Evolutionary conservation across 805 yeast genomes (phyloP), one percentile per base, ranked within the genome.

Genomic region (Pichia membranifaciens): DNA sequence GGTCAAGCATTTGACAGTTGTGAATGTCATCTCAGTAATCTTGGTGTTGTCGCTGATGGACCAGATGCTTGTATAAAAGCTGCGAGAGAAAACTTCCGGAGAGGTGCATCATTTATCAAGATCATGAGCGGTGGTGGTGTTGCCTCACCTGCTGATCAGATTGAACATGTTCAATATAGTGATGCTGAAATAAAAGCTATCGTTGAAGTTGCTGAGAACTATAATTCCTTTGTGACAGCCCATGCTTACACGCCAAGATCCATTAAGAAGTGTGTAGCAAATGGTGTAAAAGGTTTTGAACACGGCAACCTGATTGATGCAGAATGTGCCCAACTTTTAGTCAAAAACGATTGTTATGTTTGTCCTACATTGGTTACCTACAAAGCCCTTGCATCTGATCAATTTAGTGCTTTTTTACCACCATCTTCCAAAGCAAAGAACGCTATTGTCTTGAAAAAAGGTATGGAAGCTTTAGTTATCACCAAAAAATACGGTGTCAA

Each of bases 91-190:
- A 51, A 55, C 28, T 52, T 61, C 34, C 52, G 64, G 47, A 46
- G 55, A 25, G 65, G 64, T 5, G 61, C 62, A 1, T 49, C 52
- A 22, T 60, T 61, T 41, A 51, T 61, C 41, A 61, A 61, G 45
- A 58, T 61, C 36, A 61, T 61, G 62, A 60, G 61, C 16, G 54
- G 62, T 41, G 65, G 65, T 23, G 64, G 64, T 32, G 64, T 61
- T 36, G 63, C 62, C 10, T 61, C 64, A 6, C 64, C 64, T 29
- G 52, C 60, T 13, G 64, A 59, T 46, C 51, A 54, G 36, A 49
- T 59, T n/a, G 48, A 54, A 15, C 56, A 60, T 42, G 42, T 56
- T 17, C 64, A 59, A 45, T 61, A 52, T 47, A 54, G 58, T 12
- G 57, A 54, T 13, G 62, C 55, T 21, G 64, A 61, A 50, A 53